Conservation (phyloP, 2,329 filamentous ascomycete genomes). For the Shiraia sp. region DNA sequence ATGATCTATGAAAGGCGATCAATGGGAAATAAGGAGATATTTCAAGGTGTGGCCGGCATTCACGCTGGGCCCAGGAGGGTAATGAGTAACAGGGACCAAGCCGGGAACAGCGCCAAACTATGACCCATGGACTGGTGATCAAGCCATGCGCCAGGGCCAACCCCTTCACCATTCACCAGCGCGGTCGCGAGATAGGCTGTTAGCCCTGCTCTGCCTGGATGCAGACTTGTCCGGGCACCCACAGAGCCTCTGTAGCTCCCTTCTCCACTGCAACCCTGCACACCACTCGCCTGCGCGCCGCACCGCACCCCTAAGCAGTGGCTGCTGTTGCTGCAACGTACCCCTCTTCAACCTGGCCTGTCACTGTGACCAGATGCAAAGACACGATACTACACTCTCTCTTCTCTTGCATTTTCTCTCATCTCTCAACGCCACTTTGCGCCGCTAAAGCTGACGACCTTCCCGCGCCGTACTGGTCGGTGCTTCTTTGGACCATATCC, state of each 20-base stretch:
- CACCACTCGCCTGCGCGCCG: constrained; percentile 11
- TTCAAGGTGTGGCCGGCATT: constrained; percentile 17
- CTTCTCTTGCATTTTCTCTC: constrained; percentile 3
- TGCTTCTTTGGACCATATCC: constrained; percentile 8
- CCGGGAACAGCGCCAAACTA: constrained; percentile 10
- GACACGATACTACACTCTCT: constrained; percentile 11
- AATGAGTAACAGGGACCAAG: constrained; percentile 21
- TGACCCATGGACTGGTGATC: constrained; percentile 15
- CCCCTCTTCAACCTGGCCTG: constrained; percentile 15
- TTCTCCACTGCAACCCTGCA: constrained; percentile 20
- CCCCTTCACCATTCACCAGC: constrained; percentile 11
- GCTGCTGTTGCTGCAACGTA: constrained; percentile 33
- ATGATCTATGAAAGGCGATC: too few relatives aligned
- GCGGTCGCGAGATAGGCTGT: constrained; percentile 26
- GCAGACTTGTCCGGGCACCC: constrained; percentile 17
- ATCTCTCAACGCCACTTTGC: constrained; percentile 5
- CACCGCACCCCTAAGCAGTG: constrained; percentile 14
- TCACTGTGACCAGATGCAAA: neutral
- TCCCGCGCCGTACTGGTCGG: constrained; percentile 11
- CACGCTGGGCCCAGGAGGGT: constrained; percentile 14
- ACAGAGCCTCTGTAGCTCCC: constrained; percentile 14
- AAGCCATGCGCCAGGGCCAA: constrained; percentile 17
- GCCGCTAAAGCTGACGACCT: constrained; percentile 13
- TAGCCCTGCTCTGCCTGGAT: constrained; percentile 29
- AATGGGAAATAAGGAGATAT: constrained; percentile 23